Conservation (phyloP, 176 grass and related monocot species). For the Typha latifolia region DNA sequence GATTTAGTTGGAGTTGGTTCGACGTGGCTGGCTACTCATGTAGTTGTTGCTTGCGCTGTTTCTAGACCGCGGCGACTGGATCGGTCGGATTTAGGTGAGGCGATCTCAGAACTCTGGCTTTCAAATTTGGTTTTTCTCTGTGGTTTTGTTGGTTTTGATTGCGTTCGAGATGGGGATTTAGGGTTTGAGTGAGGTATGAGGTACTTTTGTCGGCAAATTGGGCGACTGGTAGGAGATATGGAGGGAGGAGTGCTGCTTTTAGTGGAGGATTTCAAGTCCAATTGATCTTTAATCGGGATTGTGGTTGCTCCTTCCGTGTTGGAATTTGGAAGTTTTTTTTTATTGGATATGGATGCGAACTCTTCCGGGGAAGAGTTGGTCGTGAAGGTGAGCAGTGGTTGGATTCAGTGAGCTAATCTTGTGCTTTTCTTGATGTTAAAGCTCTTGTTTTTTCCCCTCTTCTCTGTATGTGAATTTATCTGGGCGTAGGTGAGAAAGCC, state of each 20-base stretch:
- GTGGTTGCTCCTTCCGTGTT: conserved; percentile 16
- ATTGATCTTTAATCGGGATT: conserved; percentile 39
- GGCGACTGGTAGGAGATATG: conserved; percentile 61
- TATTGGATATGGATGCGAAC: conserved; percentile 56
- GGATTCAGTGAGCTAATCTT: neutral
- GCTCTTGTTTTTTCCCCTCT: neutral
- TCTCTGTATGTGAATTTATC: neutral
- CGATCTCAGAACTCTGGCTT: conserved; percentile 22
- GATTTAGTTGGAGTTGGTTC: neutral
- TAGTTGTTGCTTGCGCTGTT: neutral
- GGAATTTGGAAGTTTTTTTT: conserved; percentile 18
- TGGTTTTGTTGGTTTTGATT: conserved; percentile 22
- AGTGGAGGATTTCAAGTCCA: conserved; percentile 65
- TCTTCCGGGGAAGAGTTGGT: conserved; percentile 63
- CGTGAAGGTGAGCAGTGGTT: conserved; percentile 59
- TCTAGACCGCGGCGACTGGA: conserved; percentile 30
- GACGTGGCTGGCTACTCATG: conserved; percentile 12
- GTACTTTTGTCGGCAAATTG: conserved; percentile 51
- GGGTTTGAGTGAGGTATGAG: conserved; percentile 57
- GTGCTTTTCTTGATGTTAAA: conserved; percentile 19
- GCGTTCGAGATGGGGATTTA: conserved; percentile 32
- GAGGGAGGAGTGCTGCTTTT: conserved; percentile 64
- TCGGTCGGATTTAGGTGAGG: conserved; percentile 41
- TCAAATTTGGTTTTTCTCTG: conserved; percentile 15
- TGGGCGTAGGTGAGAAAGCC: conserved; percentile 72